Percentiles rank a stretch among this genome's conserved stretches.
These are phyloP conservation scores for Saturnispora quitensis DNA, from an alignment of 805 yeast genomes.

Conservation along the genomic window DNA sequence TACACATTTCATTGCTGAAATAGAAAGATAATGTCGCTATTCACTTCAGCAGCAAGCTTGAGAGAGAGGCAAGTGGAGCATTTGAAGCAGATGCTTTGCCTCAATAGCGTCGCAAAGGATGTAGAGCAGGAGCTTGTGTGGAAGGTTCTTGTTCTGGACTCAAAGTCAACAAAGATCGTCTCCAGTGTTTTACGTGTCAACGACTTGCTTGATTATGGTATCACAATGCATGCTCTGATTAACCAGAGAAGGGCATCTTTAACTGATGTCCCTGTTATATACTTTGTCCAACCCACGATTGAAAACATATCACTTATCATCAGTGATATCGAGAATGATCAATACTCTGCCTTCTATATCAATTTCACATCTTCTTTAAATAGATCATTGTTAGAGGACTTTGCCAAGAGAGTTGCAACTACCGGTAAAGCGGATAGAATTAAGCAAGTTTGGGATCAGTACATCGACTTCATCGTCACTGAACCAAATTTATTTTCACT, in stretches of 20 bases:
- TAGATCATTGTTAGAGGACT: conserved; percentile 74
- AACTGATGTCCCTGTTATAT: conserved; percentile 91
- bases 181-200: conserved; percentile 90
- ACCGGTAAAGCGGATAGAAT: conserved; percentile 64
- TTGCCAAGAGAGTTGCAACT: conserved; percentile 73
- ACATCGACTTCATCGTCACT: conserved; percentile 82
- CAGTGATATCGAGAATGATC: conserved; percentile 62
- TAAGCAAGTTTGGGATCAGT: conserved; percentile 89
- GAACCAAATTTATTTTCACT: conserved; percentile 86
- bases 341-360: conserved; percentile 70
- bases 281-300: conserved; percentile 80
- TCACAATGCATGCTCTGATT: conserved; percentile 79
- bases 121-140: conserved; percentile 72
- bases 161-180: conserved; percentile 71
- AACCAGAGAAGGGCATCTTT: conserved; percentile 66
- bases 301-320: conserved; percentile 65
- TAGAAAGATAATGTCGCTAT: conserved; percentile 14
- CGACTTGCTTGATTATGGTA: conserved; percentile 82
- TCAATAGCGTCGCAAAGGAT: conserved; percentile 48
- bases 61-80: conserved; percentile 27
- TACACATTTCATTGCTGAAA: not conserved
- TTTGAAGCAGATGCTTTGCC: conserved; percentile 76
- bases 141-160: conserved; percentile 85
- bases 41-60: conserved; percentile 14
- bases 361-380: conserved; percentile 78